Base-by-base conservation (phyloP, 371 early-diverging fungal species). In the Fennellomyces sp. region DNA sequence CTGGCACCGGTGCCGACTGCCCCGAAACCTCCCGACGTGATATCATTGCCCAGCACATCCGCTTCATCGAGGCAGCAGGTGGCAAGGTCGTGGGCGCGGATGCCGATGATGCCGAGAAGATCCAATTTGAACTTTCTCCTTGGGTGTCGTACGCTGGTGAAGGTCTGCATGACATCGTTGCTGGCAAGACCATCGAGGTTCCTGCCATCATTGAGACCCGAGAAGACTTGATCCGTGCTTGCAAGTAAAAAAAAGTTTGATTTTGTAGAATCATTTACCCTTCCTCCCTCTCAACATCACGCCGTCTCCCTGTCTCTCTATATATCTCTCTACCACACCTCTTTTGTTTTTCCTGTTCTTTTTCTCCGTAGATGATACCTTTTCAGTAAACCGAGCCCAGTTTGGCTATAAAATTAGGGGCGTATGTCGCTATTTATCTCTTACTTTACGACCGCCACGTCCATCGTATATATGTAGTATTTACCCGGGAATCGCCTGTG, bases 71-170 rank as follows among this genome's bases (percentile, higher is more conserved):
- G 66, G 87, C 82, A 33, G 95, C 94, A 29, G 98, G 98, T 48
- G 97, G 91, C 31, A 82, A 82, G 61, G 76, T 93, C 12, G 77
- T 72, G 26, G 78, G 78, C 23, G 88, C 86, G 11, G 66, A 75
- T 25, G 50, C 38, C 8, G 86, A 80, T 33, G 81, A 86, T 60
- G 60, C 61, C 41, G 76, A 73, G 31, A 50, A 73, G 26, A 58
- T 84, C 41, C 77, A 78, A 41, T 83, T 97, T 64, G 98, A 98
- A 73, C 71, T 98, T 38, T 91, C 92, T 26, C 90, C 97, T 15
- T 78, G 94, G 65, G 94, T 96, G n/a, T 87, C 91, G 15, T 98
- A 96, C 69, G 87, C 81, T 52, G 97, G 98, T 59, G 97, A 98
- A 82, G 97, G 95, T 5, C 81, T 98, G 23, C 36, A 36, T 41